phyloP scores from a whole-genome alignment of 78 protist genomes.

The Anaeramoeba flamelloides region DNA sequence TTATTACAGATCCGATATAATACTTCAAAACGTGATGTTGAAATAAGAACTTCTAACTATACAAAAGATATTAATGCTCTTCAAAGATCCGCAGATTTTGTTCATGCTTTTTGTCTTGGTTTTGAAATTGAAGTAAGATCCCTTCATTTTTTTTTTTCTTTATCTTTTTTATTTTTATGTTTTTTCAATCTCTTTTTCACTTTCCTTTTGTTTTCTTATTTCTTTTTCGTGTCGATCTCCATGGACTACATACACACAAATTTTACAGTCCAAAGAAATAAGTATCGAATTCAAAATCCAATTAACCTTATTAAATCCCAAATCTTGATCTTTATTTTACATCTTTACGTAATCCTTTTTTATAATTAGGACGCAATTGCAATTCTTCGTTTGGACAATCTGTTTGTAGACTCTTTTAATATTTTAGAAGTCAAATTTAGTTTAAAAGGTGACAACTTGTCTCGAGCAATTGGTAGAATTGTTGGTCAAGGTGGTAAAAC shows the following conservation, averaged over 20 bases:
- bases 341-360: too few species aligned
- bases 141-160: neutral
- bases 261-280: too few species aligned
- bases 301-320: too few species aligned
- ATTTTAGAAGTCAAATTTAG: constrained; percentile 51
- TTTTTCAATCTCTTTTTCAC: neutral
- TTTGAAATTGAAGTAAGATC: constrained; percentile 47
- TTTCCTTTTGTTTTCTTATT: neutral
- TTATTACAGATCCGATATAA: constrained; percentile 79
- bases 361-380: constrained; percentile 76
- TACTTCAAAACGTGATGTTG: constrained; percentile 47
- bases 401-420: constrained; percentile 84
- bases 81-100: constrained; percentile 81
- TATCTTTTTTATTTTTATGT: too few species aligned
- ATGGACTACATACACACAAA: too few species aligned
- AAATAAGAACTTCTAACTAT: constrained; percentile 44
- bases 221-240: too few species aligned
- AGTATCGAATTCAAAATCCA: too few species aligned
- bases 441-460: constrained; percentile 80
- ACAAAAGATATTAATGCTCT: constrained; percentile 50
- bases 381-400: constrained; percentile 83
- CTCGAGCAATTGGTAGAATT: constrained; percentile 92
- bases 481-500: constrained; percentile 91
- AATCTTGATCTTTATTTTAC: too few species aligned
- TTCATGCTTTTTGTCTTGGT: constrained; percentile 77